phyloP scores from a whole-genome alignment of 495 filamentous ascomycete genomes.

The Articulospora tetracladia region DNA sequence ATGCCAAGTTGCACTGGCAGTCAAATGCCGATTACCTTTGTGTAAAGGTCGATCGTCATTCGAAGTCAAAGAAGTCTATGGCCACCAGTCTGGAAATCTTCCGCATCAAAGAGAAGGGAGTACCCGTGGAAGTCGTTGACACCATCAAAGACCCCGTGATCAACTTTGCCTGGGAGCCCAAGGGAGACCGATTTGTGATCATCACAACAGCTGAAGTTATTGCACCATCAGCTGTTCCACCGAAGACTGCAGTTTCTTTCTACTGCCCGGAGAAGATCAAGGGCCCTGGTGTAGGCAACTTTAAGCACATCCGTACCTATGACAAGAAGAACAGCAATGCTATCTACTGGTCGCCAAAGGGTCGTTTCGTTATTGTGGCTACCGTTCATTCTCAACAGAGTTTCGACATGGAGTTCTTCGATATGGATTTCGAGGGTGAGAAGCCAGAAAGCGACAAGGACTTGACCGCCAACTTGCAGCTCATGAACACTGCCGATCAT shows the following conservation, averaged over 20 bases:
- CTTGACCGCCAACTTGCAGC: slow-evolving; percentile 85
- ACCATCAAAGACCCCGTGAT: slow-evolving; percentile 96
- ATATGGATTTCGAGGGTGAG: slow-evolving; percentile 96
- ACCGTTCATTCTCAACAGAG: slow-evolving; percentile 87
- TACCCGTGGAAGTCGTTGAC: slow-evolving; percentile 96
- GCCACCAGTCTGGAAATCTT: slow-evolving; percentile 98
- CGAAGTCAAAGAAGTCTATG: slow-evolving; percentile 96
- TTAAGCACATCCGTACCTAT: slow-evolving; percentile 86
- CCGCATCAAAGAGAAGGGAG: slow-evolving; percentile 91
- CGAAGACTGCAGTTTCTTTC: slow-evolving; percentile 92
- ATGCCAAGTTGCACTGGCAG: slow-evolving; percentile 98
- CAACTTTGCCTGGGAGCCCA: slow-evolving; percentile 98
- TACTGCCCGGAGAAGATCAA: slow-evolving; percentile 94
- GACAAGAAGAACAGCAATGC: slow-evolving; percentile 99
- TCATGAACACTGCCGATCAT: slow-evolving; percentile 90
- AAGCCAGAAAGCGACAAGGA: slow-evolving; percentile 90
- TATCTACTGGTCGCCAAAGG: slow-evolving; percentile 99
- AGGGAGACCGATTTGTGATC: slow-evolving; percentile 92
- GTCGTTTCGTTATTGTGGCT: slow-evolving; percentile 88
- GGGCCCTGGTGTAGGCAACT: slow-evolving; percentile 74
- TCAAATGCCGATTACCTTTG: slow-evolving; percentile 89
- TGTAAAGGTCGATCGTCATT: slow-evolving; percentile 97
- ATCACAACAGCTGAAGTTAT: slow-evolving; percentile 90
- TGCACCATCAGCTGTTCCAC: slow-evolving; percentile 68
- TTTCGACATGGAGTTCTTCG: slow-evolving; percentile 96